These are phyloP conservation scores for Kluyveromyces starmeri DNA, from an alignment of 805 yeast genomes.

Conservation along the genomic window DNA sequence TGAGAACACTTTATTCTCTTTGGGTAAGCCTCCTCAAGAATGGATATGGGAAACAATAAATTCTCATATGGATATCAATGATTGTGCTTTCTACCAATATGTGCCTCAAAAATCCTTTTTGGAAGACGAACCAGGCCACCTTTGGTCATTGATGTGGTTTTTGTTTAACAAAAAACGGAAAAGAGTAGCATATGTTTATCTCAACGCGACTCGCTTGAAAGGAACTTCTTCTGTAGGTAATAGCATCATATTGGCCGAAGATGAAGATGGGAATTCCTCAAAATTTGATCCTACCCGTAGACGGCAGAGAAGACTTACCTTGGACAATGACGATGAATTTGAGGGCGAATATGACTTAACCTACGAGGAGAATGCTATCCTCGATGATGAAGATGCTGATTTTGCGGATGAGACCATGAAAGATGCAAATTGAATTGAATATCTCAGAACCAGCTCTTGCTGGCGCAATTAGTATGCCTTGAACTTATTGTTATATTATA, in stretches of 20 bases:
- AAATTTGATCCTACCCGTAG: constrained; percentile 6
- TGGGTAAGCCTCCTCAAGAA: constrained; percentile 48
- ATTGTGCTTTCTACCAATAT: constrained; percentile 56
- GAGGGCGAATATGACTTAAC: constrained; percentile 41
- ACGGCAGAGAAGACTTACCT: constrained; percentile 25
- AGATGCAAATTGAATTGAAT: constrained; percentile 9
- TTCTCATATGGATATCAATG: constrained; percentile 57
- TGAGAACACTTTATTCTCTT: constrained; percentile 65
- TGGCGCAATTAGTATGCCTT: no score
- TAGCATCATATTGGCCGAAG: constrained; percentile 12
- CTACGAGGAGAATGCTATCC: constrained; percentile 32
- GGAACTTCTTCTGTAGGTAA: constrained; percentile 29
- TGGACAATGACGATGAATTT: constrained; percentile 33
- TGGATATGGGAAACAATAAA: constrained; percentile 88
- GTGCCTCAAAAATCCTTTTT: constrained; percentile 33
- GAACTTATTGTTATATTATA: no score
- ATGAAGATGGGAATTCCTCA: constrained; percentile 31
- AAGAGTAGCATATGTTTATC: constrained; percentile 78
- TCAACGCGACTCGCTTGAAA: constrained; percentile 45
- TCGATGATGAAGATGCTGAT: constrained; percentile 30
- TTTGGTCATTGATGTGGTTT: constrained; percentile 70
- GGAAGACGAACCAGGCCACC: constrained; percentile 32
- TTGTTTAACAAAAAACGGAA: constrained; percentile 85
- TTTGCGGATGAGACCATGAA: constrained; percentile 12
- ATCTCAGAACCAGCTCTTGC: no score